Evolutionary conservation across 257 asterid species (phyloP).

Genomic region (Schizonepeta tenuifolia): DNA sequence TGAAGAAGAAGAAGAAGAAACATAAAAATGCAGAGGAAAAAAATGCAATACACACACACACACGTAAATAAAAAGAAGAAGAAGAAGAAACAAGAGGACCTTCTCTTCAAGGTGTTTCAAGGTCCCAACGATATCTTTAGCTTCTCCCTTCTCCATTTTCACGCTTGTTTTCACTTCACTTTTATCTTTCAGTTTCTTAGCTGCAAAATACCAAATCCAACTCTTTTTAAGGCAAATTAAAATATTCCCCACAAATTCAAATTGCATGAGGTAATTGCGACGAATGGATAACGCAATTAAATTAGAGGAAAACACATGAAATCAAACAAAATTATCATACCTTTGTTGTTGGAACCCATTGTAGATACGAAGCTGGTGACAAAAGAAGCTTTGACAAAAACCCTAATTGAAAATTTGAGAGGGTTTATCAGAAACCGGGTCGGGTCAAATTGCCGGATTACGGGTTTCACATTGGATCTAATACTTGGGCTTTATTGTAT

Average conservation of each 20-base stretch:
- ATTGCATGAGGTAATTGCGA: neutral
- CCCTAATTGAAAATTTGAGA: no score
- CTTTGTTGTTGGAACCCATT: constrained; percentile 39
- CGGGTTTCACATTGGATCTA: no score
- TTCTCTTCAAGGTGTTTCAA: constrained; percentile 64
- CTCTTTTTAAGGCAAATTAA: neutral
- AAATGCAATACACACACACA: neutral
- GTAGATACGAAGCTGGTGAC: constrained; percentile 13
- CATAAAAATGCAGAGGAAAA: no score
- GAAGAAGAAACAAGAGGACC: constrained; percentile 41
- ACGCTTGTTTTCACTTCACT: constrained; percentile 26
- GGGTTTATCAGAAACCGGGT: no score
- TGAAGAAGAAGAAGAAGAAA: no score
- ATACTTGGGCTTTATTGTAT: no score
- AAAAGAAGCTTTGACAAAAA: neutral
- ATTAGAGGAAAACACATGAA: neutral
- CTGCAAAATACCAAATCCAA: constrained; percentile 38
- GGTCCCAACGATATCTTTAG: constrained; percentile 57
- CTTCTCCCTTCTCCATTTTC: constrained; percentile 52
- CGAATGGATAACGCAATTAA: neutral
- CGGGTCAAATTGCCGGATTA: no score
- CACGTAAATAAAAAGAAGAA: neutral
- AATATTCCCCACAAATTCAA: neutral
- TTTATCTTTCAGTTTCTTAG: constrained; percentile 36
- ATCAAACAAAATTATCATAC: neutral